Conservation (phyloP, 225 moss, liverwort and hornwort genomes). For the Polytrichum formosum region DNA sequence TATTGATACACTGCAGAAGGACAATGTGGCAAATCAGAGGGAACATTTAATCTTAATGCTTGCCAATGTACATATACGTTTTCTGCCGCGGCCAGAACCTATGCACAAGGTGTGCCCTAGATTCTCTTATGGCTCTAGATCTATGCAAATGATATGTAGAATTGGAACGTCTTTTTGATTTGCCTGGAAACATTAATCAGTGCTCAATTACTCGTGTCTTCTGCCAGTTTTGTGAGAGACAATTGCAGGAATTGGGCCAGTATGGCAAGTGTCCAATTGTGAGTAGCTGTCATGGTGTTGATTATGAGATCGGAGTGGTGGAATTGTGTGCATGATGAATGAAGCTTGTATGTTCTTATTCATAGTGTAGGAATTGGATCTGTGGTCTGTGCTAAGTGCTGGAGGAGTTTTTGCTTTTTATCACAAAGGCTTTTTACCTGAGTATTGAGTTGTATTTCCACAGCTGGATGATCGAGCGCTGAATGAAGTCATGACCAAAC, state of each 20-base stretch:
- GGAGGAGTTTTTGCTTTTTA: neutral
- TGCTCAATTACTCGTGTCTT: neutral
- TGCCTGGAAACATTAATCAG: neutral
- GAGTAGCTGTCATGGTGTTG: no score
- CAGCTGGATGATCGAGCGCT: slow-evolving; percentile 96
- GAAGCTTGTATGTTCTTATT: no score
- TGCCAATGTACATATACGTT: slow-evolving; percentile 89
- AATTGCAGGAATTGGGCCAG: no score
- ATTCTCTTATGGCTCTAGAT: neutral
- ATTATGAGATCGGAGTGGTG: no score
- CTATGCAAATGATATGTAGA: no score
- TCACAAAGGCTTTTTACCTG: no score
- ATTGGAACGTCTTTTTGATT: neutral
- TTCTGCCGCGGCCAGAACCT: slow-evolving; percentile 82
- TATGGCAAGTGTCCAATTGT: no score
- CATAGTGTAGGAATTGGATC: no score
- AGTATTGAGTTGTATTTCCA: neutral
- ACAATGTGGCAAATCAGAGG: slow-evolving; percentile 89
- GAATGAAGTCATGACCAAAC: slow-evolving; percentile 75
- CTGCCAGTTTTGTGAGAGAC: no score
- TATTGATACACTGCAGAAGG: slow-evolving; percentile 53
- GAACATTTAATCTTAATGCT: slow-evolving; percentile 88
- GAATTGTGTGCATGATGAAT: no score
- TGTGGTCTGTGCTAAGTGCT: neutral
- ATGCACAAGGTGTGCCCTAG: slow-evolving; percentile 69